These are phyloP conservation scores for Debaryomyces robertsiae DNA, from an alignment of 1,139 yeast species.

Conservation along the genomic window DNA sequence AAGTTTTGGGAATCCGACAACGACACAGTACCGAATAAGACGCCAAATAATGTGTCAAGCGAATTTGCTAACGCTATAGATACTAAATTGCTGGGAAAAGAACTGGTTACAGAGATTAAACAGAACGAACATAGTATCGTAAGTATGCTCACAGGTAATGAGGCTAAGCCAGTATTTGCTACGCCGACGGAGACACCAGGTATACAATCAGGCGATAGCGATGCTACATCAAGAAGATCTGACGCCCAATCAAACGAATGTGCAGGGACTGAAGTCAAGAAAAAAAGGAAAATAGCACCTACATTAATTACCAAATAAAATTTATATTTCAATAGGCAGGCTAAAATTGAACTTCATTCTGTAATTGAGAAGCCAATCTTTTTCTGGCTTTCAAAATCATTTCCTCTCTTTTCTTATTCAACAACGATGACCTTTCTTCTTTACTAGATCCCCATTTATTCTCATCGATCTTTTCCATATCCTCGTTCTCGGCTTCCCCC, in stretches of 20 bases:
- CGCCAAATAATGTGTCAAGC: not conserved
- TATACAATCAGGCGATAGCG: not conserved
- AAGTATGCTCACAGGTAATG: conserved; percentile 14
- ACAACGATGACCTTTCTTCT: conserved; percentile 21
- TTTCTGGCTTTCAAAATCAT: conserved; percentile 49
- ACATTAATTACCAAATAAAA: conserved; percentile 31
- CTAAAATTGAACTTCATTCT: conserved; percentile 25
- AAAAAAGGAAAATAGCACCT: conserved; percentile 50
- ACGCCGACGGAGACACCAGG: not conserved
- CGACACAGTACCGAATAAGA: not conserved
- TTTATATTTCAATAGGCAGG: conserved; percentile 8
- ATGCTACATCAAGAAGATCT: conserved; percentile 17
- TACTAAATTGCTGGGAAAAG: not conserved
- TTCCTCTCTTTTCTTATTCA: conserved; percentile 39
- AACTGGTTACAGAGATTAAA: not conserved
- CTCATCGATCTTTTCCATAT: conserved; percentile 10
- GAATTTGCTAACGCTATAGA: not conserved
- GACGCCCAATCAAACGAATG: conserved; percentile 12
- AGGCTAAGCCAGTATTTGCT: not conserved
- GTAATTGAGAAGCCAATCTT: conserved; percentile 41
- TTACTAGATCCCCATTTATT: conserved; percentile 23
- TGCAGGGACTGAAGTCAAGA: conserved; percentile 21
- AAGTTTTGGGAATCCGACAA: conserved; percentile 7
- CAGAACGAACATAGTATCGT: conserved; percentile 10
- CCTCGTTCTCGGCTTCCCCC: conserved; percentile 17